A percentile compares a stretch with the other conserved stretches of the same genome.
Conservation (phyloP, 169 alveolate genomes). For the Plasmodium knowlesi region DNA sequence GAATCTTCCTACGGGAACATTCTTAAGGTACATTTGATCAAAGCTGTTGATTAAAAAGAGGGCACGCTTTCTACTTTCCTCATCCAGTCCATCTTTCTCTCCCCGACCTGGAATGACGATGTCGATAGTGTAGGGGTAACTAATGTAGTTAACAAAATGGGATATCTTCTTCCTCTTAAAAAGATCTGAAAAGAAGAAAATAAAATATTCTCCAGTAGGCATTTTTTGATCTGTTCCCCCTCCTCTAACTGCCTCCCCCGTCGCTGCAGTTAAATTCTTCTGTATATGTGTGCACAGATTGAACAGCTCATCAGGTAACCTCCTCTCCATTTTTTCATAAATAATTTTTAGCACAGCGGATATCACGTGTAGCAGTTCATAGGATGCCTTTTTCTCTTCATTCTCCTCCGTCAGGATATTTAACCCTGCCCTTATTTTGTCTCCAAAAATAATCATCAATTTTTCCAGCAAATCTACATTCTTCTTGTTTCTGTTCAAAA, state of each 20-base stretch:
- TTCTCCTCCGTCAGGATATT: background rate
- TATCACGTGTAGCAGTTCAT: slow-evolving; percentile 20
- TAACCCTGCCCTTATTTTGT: slow-evolving; percentile 25
- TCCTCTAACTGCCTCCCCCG: background rate
- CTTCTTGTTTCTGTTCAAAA: slow-evolving; percentile 2
- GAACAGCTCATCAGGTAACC: slow-evolving; percentile 42
- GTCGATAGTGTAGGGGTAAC: slow-evolving; percentile 40
- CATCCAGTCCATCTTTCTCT: background rate
- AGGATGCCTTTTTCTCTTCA: slow-evolving; percentile 29
- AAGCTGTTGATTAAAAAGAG: slow-evolving; percentile 26
- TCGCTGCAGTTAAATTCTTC: background rate
- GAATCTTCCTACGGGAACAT: slow-evolving; percentile 6
- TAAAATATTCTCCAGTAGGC: slow-evolving; percentile 6
- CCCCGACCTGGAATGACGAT: slow-evolving; percentile 11
- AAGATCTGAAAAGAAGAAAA: slow-evolving; percentile 62
- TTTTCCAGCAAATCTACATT: slow-evolving; percentile 36
- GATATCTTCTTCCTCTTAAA: slow-evolving; percentile 27
- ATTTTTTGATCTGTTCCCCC: background rate
- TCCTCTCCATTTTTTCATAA: slow-evolving; percentile 29
- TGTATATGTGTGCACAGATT: slow-evolving; percentile 30
- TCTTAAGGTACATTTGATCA: slow-evolving; percentile 21
- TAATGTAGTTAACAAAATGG: slow-evolving; percentile 34
- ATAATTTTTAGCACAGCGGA: slow-evolving; percentile 22
- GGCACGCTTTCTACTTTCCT: slow-evolving; percentile 9
- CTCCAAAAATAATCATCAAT: slow-evolving; percentile 9